Percentiles rank a stretch among this genome's conserved stretches.
Conservation (phyloP, 192 early-diverging fungal genomes). For the Gigaspora rosea region DNA sequence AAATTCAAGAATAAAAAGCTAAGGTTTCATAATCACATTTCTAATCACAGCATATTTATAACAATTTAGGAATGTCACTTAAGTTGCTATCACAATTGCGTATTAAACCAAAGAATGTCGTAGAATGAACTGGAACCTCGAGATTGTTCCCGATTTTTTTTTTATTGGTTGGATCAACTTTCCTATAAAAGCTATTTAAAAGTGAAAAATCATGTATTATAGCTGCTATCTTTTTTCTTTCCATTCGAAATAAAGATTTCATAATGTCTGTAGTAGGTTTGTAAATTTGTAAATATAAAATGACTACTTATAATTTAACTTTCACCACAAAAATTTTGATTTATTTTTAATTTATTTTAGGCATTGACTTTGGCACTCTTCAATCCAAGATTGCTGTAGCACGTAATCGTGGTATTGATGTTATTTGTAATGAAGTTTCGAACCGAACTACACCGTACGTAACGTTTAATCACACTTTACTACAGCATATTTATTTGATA, state of each 20-base stretch:
- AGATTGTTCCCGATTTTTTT: conserved; percentile 10
- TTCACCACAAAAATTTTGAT: neutral
- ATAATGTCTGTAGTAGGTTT: conserved; percentile 34
- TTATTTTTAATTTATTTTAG: conserved; percentile 45
- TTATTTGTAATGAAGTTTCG: conserved; percentile 95
- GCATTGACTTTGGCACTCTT: conserved; percentile 97
- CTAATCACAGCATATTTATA: neutral
- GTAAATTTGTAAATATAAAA: neutral
- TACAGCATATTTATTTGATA: neutral
- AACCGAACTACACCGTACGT: conserved; percentile 94
- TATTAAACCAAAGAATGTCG: conserved; percentile 1
- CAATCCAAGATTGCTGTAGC: conserved; percentile 96
- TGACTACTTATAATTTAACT: neutral
- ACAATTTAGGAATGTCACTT: neutral
- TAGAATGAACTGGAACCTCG: conserved; percentile 11
- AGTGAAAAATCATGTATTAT: neutral
- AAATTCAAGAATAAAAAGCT: too few relatives aligned
- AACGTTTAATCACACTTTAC: neutral
- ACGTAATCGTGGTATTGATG: conserved; percentile 97
- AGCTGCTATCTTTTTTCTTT: neutral
- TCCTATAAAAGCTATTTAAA: neutral
- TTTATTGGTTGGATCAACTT: neutral
- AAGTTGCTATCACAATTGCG: neutral
- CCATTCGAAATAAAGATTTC: neutral
- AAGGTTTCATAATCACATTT: too few relatives aligned